phyloP scores from a whole-genome alignment of 2,329 filamentous ascomycete genomes.

The Chaetomium olivaceum region DNA sequence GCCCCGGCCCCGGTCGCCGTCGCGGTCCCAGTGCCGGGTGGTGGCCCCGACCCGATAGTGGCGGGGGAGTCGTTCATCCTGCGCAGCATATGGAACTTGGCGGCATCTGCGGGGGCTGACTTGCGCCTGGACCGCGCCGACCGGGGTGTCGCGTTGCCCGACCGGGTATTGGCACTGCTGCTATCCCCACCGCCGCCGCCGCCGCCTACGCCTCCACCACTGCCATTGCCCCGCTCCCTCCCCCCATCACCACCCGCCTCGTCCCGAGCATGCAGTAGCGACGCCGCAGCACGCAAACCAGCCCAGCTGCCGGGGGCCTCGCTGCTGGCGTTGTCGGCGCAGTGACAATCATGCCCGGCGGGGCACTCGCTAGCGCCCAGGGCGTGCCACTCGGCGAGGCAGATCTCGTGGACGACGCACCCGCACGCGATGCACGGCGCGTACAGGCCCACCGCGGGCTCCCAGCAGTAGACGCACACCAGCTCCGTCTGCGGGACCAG shows the following conservation, averaged over 20 bases:
- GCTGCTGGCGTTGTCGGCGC: conserved; percentile 56
- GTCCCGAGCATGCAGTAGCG: conserved; percentile 33
- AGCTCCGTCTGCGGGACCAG: conserved; percentile 54
- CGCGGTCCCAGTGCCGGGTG: not conserved
- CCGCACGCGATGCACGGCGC: conserved; percentile 63
- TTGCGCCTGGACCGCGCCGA: conserved; percentile 29
- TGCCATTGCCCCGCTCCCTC: not conserved
- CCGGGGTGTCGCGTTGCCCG: not conserved
- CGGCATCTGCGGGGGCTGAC: conserved; percentile 33
- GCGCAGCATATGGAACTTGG: conserved; percentile 26
- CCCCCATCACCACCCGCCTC: not conserved
- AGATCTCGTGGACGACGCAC: conserved; percentile 61
- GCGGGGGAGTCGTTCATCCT: not conserved
- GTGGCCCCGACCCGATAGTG: not conserved
- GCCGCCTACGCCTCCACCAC: not conserved
- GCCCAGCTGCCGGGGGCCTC: conserved; percentile 64
- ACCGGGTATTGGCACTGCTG: not conserved
- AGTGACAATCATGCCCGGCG: conserved; percentile 65
- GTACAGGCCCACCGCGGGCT: conserved; percentile 61
- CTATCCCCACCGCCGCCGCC: not conserved
- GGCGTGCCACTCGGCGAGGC: conserved; percentile 60
- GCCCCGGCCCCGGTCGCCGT: not conserved
- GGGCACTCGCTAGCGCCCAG: conserved; percentile 59
- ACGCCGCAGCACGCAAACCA: conserved; percentile 50
- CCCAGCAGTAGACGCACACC: conserved; percentile 62